Evolutionary conservation across 2,329 filamentous ascomycete species (phyloP).

Genomic region (Alternaria consortialis): DNA sequence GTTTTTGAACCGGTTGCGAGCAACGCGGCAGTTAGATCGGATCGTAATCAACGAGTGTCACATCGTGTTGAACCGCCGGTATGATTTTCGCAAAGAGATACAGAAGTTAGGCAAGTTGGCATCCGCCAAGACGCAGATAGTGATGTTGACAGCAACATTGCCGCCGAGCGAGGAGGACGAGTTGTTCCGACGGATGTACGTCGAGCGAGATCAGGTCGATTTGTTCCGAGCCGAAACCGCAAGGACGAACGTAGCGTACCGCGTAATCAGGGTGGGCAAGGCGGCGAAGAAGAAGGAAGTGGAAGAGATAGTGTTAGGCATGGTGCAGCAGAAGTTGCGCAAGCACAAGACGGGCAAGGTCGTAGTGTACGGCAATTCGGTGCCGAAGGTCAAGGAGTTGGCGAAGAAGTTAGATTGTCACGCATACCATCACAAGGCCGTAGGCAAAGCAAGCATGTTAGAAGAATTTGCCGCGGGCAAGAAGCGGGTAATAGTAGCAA

Average conservation of each 20-base stretch:
- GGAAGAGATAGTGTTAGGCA: too few relatives aligned
- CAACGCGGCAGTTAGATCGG: constrained; percentile 25
- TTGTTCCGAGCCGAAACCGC: too few relatives aligned
- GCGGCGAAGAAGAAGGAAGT: too few relatives aligned
- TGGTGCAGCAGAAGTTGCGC: too few relatives aligned
- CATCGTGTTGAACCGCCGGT: constrained; percentile 28
- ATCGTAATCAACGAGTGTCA: constrained; percentile 33
- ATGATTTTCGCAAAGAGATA: constrained; percentile 23
- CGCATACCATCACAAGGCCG: too few relatives aligned
- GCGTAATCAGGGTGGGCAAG: constrained; percentile 1
- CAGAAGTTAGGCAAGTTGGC: constrained; percentile 25
- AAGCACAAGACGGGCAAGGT: too few relatives aligned
- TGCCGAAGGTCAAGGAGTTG: too few relatives aligned
- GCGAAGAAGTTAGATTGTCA: too few relatives aligned
- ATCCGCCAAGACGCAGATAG: constrained; percentile 28
- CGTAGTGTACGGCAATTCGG: too few relatives aligned
- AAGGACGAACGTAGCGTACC: constrained; percentile 16
- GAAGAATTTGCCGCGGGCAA: too few relatives aligned
- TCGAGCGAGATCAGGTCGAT: constrained; percentile 16
- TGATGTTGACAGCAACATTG: constrained; percentile 32
- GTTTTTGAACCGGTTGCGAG: constrained; percentile 30
- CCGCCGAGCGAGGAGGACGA: constrained; percentile 26
- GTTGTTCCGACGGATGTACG: constrained; percentile 20
- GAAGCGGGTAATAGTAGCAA: too few relatives aligned
- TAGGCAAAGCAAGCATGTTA: too few relatives aligned